Conservation (phyloP, 768 basidiomycete species). For the Lactifluus pinguis region DNA sequence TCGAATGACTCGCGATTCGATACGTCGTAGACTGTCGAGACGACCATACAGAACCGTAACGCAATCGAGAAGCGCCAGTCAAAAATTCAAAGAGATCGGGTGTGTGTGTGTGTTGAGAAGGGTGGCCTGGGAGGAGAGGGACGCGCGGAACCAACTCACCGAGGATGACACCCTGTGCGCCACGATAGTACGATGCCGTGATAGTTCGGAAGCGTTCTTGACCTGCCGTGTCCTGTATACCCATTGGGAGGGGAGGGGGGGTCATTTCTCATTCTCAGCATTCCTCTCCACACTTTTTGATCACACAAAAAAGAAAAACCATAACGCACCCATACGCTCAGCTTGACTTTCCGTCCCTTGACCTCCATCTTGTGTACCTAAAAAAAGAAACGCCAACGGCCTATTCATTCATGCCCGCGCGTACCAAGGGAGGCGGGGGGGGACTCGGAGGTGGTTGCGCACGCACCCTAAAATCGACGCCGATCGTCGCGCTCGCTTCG, state of each 20-base stretch:
- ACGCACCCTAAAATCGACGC: constrained; percentile 76
- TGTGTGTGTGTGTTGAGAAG: too few relatives aligned
- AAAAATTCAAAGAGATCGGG: too few relatives aligned
- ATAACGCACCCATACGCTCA: constrained; percentile 89
- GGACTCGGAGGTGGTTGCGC: too few relatives aligned
- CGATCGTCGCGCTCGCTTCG: constrained; percentile 78
- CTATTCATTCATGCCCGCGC: too few relatives aligned
- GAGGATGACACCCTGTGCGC: constrained; percentile 75
- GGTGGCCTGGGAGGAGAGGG: neutral
- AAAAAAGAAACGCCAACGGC: neutral
- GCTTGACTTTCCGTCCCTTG: constrained; percentile 75
- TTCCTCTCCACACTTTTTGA: neutral
- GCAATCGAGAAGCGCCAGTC: too few relatives aligned
- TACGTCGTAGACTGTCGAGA: constrained; percentile 79
- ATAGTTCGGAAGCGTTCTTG: constrained; percentile 96
- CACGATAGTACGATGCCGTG: constrained; percentile 91
- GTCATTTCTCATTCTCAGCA: neutral
- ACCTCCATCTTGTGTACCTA: constrained; percentile 87
- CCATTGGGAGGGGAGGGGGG: neutral
- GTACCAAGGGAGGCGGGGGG: too few relatives aligned
- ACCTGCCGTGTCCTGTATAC: constrained; percentile 77
- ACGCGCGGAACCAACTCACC: constrained; percentile 31
- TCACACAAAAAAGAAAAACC: neutral
- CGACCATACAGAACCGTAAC: neutral
- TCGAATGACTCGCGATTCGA: constrained; percentile 89